Evolutionary conservation across 305 asterid genomes (phyloP), one percentile per base, ranked within the genome.

Genomic region (Fraxinus sp.): DNA sequence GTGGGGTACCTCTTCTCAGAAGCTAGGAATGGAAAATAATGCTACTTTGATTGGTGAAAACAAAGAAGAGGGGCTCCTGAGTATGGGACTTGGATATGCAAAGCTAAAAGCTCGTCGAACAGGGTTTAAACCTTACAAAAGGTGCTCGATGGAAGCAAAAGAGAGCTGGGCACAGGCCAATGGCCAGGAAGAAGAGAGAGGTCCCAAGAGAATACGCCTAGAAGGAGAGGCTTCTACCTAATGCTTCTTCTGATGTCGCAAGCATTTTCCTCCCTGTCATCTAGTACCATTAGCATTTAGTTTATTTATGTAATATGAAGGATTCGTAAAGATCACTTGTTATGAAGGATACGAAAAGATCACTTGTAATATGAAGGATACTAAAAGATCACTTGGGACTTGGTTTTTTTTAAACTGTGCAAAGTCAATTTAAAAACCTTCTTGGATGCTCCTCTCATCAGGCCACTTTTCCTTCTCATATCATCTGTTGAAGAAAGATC

Each of bases 51-150:
- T 83, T 35, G 85, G 86, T 59, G 92, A 87, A 82, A 87, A 87
- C 87, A 85, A 85, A 78, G 91, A 87, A 59, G 93, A 81, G 43
- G 92, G 89, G 32, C 80, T 81, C 13, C 88, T 87, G 78, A 79
- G 84, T 35, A 8, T 81, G 82, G 95, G 93, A 71, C 87, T 88
- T 73, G 92, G 90, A 84, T 87, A 87, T 5, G 79, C 83, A 41
- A 95, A 92, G 86, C 89, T 92, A 80, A 93, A 90, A 86, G 86
- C 91, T 43, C 80, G 87, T 1, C 90, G 86, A 72, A 91, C 92
- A 24, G 99, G 99, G 80, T 96, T 96, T 81, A 96, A 92, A 88
- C 99, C 99, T 74, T 94, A 96, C 90, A 96, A 96, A 90, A 93
- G 99, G 83, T 96, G 99, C 84, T 91, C 98, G 7, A 79, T 89